Conservation (phyloP, 345 rosid species). For the Leavenworthia alabamica region DNA sequence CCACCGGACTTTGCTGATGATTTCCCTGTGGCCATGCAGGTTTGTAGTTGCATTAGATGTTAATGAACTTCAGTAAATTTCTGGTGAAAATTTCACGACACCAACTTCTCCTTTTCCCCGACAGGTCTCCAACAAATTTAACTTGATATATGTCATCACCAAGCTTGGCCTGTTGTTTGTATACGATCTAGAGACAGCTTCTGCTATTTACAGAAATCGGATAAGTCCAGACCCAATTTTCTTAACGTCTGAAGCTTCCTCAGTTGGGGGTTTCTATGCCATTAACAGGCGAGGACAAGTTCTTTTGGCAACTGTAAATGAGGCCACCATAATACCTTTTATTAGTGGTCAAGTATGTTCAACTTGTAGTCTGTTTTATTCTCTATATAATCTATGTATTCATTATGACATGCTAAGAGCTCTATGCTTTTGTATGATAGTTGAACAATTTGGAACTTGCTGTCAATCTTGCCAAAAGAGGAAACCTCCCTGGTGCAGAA, state of each 20-base stretch:
- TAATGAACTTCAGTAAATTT: slow-evolving; percentile 4
- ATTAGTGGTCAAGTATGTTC: slow-evolving; percentile 91
- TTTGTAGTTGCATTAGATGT: slow-evolving; percentile 24
- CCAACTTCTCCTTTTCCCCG: slow-evolving; percentile 20
- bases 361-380: not conserved
- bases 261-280: slow-evolving; percentile 90
- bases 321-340: slow-evolving; percentile 87
- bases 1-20: slow-evolving; percentile 99
- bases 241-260: slow-evolving; percentile 93
- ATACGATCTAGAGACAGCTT: slow-evolving; percentile 94
- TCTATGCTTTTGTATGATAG: slow-evolving; percentile 37
- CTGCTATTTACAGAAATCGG: slow-evolving; percentile 96
- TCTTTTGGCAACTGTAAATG: slow-evolving; percentile 85
- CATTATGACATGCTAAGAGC: slow-evolving; percentile 14
- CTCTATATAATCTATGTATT: not conserved
- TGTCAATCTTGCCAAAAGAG: slow-evolving; percentile 97
- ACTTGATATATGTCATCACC: slow-evolving; percentile 89
- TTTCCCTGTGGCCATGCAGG: slow-evolving; percentile 99
- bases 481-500: slow-evolving; percentile 99
- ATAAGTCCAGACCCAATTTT: slow-evolving; percentile 99
- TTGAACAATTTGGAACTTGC: slow-evolving; percentile 98
- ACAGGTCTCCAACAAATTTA: slow-evolving; percentile 94
- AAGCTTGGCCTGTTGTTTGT: slow-evolving; percentile 97
- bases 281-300: slow-evolving; percentile 92
- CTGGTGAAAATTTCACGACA: slow-evolving; percentile 15